Conservation (phyloP, 1,284 basidiomycete genomes). For the Tylopilus orsonianus region DNA sequence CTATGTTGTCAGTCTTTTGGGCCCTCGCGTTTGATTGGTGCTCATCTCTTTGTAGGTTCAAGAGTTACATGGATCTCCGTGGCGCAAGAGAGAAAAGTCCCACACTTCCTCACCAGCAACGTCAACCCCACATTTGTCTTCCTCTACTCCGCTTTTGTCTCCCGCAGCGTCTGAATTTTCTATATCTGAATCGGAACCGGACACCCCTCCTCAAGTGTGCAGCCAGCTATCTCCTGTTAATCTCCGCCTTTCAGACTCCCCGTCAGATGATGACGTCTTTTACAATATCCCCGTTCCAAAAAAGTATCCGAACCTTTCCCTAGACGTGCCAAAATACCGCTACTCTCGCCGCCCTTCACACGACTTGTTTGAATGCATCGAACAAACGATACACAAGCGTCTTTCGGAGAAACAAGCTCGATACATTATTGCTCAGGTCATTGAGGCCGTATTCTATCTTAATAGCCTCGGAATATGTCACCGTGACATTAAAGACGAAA, state of each 20-base stretch:
- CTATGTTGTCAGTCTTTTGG: slow-evolving; percentile 66
- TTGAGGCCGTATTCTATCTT: slow-evolving; percentile 81
- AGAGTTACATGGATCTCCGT: slow-evolving; percentile 89
- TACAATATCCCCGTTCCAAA: slow-evolving; percentile 12
- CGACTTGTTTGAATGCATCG: slow-evolving; percentile 93
- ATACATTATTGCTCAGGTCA: slow-evolving; percentile 85
- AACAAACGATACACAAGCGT: slow-evolving; percentile 76
- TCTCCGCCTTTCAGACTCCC: slow-evolving; percentile 22
- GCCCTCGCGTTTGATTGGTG: slow-evolving; percentile 4
- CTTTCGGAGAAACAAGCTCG: slow-evolving; percentile 79
- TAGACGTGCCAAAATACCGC: slow-evolving; percentile 40
- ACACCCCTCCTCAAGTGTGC: slow-evolving; percentile 42
- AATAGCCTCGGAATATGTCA: slow-evolving; percentile 79
- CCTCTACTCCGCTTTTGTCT: slow-evolving; percentile 57
- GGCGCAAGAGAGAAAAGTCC: slow-evolving; percentile 48
- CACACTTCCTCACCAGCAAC: slow-evolving; percentile 26
- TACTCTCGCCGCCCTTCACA: slow-evolving; percentile 78
- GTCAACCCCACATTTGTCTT: slow-evolving; percentile 36
- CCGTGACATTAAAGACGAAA: slow-evolving; percentile 95
- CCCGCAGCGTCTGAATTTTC: slow-evolving; percentile 52
- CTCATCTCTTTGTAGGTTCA: slow-evolving; percentile 59
- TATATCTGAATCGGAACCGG: slow-evolving; percentile 40
- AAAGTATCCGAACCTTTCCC: slow-evolving; percentile 10
- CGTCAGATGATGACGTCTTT: slow-evolving; percentile 8
- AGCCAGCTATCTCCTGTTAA: slow-evolving; percentile 24